Evolutionary conservation across 2,329 filamentous ascomycete species (phyloP), one percentile per base, ranked within the genome.

Genomic region (Pseudonectria buxi): DNA sequence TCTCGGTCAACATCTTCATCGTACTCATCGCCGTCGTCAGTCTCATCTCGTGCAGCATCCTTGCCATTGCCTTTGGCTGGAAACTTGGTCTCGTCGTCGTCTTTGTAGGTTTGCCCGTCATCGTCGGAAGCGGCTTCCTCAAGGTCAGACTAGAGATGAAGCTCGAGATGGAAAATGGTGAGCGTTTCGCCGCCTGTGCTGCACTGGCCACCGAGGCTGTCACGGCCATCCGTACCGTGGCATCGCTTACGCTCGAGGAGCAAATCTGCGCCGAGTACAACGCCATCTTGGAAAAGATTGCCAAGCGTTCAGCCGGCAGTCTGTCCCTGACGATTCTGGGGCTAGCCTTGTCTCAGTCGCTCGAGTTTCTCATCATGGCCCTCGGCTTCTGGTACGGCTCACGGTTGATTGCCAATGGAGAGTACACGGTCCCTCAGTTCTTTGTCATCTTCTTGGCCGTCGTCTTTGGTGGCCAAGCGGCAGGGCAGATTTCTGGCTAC

Each of bases 41-140:
- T 14, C 43, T 65, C 13, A 37, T 55, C 7, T 49, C 56, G 3
- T 59, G 57, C 35, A 51, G 50, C 26, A 52, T 67, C 5, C 44
- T 74, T 0, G 61, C 59, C 0, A 51, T 74, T 10, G 62, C 49
- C 1, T 55, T 59, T 33, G 59, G 59, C 10, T 73, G 66, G 67
- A 69, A 66, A 30, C 50, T 73, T 4, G 67, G 63, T 0, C 45
- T 72, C 2, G 65, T 70, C 1, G 55, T 64, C 7, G 59, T 69
- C 3, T 58, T 64, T 31, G 68, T 45, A 2, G 57, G 56, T 1
- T 36, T 65, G 2, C 54, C 60, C 1, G 48, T 53, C 1, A 50
- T 64, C 14, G 30, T 62, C 7, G 40, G 44, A 4, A 46, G 51
- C 5, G 60, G 62, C 2, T 63, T 49, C 26, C 36, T 57, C 30